Evolutionary conservation across 2,329 filamentous ascomycete genomes (phyloP), one percentile per base, ranked within the genome.

Genomic region (Alternaria tenuissima): DNA sequence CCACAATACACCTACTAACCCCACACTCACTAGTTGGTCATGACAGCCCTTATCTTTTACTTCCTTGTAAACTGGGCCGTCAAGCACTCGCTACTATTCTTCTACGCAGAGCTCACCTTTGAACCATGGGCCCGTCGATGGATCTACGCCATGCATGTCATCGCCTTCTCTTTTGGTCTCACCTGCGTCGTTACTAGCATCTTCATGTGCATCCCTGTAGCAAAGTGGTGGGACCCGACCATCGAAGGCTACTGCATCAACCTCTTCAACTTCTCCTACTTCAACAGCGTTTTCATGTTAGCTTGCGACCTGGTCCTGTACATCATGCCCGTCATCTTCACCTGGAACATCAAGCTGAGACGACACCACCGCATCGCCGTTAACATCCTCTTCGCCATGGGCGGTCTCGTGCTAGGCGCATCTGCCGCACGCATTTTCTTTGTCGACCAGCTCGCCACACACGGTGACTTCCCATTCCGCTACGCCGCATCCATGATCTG

Each of bases 1-100:
- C 24, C 12, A 2, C 16, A 11, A 7, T 8, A 4, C 14, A 38
- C 14, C 1, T 9, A 18, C 53, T 60, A 1, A 60, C 26, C 4
- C 6, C 3, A n/a, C 22, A 20, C 14, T 4, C 3, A 2, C 12
- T 20, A 72, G 57, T 42, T 71, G 24, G 52, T 61, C 52, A 69
- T 68, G 67, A 75, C 64, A 11, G 65, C 71, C 6, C 63, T 66
- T 18, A 60, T 74, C 20, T 79, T 79, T 63, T 81, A 81, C 65
- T 78, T 79, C 59, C 57, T 69, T 43, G 78, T 77, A 54, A 79
- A 80, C 55, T 79, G 78, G 73, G 75, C 72, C 46, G 71, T 81
- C 60, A 80, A 81, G 65, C 70, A 80, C 42, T 78, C 78, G 0
- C 70, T 81, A 7, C 71, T 81, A 7, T 66, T 78, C 56, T 74